Conservation (phyloP, 1,284 basidiomycete species). For the Sphagnurus paluster region DNA sequence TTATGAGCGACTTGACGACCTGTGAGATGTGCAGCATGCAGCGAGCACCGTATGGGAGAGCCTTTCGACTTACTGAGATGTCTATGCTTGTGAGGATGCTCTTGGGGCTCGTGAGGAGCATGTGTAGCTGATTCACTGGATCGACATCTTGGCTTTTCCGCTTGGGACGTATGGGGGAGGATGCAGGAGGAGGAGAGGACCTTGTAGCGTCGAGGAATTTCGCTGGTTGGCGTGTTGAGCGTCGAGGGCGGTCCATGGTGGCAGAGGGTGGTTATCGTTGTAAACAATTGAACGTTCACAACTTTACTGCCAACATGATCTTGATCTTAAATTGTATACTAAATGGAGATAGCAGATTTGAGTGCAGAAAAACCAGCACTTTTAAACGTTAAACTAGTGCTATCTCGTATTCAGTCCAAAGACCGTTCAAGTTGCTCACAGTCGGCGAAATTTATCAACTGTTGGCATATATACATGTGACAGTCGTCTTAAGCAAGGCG, state of each 20-base stretch:
- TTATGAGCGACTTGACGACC: conserved; percentile 14
- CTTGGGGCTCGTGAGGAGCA: conserved; percentile 47
- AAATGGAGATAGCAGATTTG: too few relatives aligned
- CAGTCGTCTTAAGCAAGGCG: too few relatives aligned
- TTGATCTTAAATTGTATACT: too few relatives aligned
- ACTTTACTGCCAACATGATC: too few relatives aligned
- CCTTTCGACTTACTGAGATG: conserved; percentile 45
- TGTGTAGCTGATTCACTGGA: conserved; percentile 31
- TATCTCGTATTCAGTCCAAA: too few relatives aligned
- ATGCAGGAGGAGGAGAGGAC: conserved; percentile 12
- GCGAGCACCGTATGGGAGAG: conserved; percentile 12
- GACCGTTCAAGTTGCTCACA: too few relatives aligned
- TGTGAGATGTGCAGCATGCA: conserved; percentile 11
- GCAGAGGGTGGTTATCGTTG: too few relatives aligned
- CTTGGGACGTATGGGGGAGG: conserved; percentile 24
- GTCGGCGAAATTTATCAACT: too few relatives aligned
- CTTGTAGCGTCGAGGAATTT: conserved; percentile 12
- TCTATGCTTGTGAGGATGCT: conserved; percentile 50
- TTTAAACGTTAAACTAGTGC: too few relatives aligned
- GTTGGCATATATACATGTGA: too few relatives aligned
- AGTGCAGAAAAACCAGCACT: too few relatives aligned
- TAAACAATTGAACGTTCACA: too few relatives aligned
- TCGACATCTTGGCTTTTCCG: conserved; percentile 32
- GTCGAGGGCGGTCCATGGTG: conserved; percentile 31
- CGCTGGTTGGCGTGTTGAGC: conserved; percentile 28